Base-by-base conservation (phyloP, 106 monocot genomes). In the Dendrobium nobile region DNA sequence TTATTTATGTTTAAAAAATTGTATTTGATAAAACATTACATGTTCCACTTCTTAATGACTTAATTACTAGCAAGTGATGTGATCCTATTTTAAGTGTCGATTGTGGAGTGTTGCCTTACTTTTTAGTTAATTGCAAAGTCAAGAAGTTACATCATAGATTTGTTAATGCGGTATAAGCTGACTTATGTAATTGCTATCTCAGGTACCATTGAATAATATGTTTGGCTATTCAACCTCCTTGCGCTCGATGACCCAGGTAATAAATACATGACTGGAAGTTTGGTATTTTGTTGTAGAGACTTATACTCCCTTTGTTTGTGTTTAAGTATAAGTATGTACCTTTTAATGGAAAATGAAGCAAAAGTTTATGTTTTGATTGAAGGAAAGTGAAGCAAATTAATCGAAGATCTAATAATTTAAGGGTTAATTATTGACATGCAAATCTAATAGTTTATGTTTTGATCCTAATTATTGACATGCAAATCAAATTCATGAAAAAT, bases 151-250 rank as follows among this genome's bases (percentile, higher is more conserved):
- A 70, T 70, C 70, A 70, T 15, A 2, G 33, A 11, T 37, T 70
- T 37, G 28, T 16, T 51, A 70, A 70, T 70, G 37, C 37, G 2
- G 37, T 70, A 11, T 70, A 40, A 33, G 70, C 16, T 70, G 15
- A 44, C 33, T 73, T 61, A 18, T 42, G 26, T 67, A 26, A 48
- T 77, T 54, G 18, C 19, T 65, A 43, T 87, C 80, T 72, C 83
- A 97, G 97, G 98, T 98, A 72, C 98, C 98, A 10, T 77, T 98
- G 73, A 98, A 98, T 82, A 98, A 98, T 78, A 98, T 98, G 98
- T 98, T 98, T 82, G 98, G 98, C 44, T 98, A 98, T 56, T 91
- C 98, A 2, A 98, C 98, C 5, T 67, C 98, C 31, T 85, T 98
- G 83, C 94, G 98, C 15, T 98, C 98, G 17, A 89, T 98, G 94